Evolutionary conservation across 805 yeast species (phyloP).

Genomic region (Candida loeiensis): DNA sequence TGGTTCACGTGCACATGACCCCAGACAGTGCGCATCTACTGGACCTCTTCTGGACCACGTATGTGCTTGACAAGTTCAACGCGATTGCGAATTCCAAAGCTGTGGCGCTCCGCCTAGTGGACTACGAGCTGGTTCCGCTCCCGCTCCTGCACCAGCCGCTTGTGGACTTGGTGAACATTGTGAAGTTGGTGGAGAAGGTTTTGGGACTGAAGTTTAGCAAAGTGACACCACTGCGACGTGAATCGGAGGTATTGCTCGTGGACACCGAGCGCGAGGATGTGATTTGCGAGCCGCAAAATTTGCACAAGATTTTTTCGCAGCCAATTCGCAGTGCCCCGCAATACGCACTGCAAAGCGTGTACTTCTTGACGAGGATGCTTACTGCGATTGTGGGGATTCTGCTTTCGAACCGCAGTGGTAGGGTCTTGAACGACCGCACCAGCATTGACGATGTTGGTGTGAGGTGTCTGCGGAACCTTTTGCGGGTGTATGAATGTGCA

Average conservation of each 20-base stretch:
- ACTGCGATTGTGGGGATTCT: background rate
- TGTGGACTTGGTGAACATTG: background rate
- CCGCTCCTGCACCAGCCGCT: constrained; percentile 3
- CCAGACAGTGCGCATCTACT: background rate
- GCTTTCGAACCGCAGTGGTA: background rate
- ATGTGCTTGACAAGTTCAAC: constrained; percentile 7
- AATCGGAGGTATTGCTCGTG: background rate
- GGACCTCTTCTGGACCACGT: constrained; percentile 7
- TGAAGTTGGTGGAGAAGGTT: background rate
- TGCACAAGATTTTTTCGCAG: constrained; percentile 1
- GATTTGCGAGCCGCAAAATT: constrained; percentile 3
- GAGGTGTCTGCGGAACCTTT: constrained; percentile 4
- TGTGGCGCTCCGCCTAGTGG: background rate
- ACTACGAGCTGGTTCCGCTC: constrained; percentile 4
- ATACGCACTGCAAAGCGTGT: constrained; percentile 2
- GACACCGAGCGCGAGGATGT: constrained; percentile 1
- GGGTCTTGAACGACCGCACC: constrained; percentile 5
- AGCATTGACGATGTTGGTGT: background rate
- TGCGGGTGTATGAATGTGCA: constrained; percentile 1
- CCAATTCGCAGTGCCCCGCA: constrained; percentile 1
- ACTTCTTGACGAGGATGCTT: constrained; percentile 1
- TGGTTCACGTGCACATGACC: constrained; percentile 16
- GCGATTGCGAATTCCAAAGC: constrained; percentile 6
- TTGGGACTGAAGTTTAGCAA: background rate
- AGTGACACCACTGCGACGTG: background rate